phyloP scores from a whole-genome alignment of 805 yeast genomes.

The Candida fluviatilis region DNA sequence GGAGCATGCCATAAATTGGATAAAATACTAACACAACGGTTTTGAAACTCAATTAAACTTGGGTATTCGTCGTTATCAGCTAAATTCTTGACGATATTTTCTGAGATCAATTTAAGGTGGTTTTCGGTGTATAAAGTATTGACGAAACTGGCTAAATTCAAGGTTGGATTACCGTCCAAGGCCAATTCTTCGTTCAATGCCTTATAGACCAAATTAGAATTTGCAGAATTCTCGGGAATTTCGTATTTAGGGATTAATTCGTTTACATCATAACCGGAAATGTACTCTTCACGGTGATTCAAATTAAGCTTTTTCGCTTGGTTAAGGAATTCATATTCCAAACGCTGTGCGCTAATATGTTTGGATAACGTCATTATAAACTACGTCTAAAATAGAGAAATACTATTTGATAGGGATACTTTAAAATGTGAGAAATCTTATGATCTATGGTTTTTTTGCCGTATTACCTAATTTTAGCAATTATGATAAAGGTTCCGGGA shows the following conservation, averaged over 20 bases:
- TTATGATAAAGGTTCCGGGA: too few relatives aligned
- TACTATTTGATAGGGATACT: too few relatives aligned
- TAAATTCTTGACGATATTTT: conserved; percentile 78
- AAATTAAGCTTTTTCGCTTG: conserved; percentile 16
- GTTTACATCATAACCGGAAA: conserved; percentile 28
- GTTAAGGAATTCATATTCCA: conserved; percentile 32
- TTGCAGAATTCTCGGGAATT: conserved; percentile 56
- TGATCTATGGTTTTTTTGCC: too few relatives aligned
- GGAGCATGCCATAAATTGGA: conserved; percentile 82
- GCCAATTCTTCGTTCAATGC: conserved; percentile 69
- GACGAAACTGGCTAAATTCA: conserved; percentile 87
- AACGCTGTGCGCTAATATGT: conserved; percentile 43
- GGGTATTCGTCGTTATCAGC: conserved; percentile 96
- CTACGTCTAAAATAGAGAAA: too few relatives aligned
- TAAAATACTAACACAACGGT: conserved; percentile 77
- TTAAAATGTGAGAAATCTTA: too few relatives aligned
- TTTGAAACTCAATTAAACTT: conserved; percentile 70
- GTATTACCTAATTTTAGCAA: too few relatives aligned
- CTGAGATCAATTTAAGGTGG: conserved; percentile 46
- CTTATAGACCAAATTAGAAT: conserved; percentile 51
- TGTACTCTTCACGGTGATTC: conserved; percentile 25
- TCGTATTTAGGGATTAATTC: conserved; percentile 50
- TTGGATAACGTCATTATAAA: conserved; percentile 43
- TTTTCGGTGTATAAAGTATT: conserved; percentile 58
- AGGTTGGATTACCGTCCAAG: conserved; percentile 78